Evolutionary conservation across 768 basidiomycete species (phyloP).

Genomic region (Rhodosporidiobolus odoratus): DNA sequence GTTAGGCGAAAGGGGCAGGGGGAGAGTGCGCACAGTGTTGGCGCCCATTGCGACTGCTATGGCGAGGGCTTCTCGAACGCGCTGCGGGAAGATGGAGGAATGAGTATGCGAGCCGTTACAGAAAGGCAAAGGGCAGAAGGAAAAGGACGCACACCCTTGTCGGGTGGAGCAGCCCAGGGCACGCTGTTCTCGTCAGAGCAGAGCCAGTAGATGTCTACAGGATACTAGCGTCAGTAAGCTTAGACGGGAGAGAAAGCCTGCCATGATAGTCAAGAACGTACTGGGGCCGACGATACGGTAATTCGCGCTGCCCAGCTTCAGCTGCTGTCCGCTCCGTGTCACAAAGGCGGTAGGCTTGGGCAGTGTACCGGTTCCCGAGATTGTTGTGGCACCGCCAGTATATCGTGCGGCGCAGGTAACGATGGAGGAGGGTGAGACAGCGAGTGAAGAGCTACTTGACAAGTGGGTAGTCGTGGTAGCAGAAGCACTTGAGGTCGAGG

Average conservation of each 20-base stretch:
- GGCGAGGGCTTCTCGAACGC: neutral
- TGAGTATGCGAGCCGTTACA: neutral
- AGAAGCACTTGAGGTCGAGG: too few relatives aligned
- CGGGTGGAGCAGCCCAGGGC: neutral
- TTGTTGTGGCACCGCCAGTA: neutral
- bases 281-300: conserved; percentile 27
- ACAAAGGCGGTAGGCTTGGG: neutral
- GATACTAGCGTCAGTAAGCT: neutral
- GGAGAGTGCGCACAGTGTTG: conserved; percentile 25
- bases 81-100: neutral
- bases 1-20: neutral
- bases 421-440: too few relatives aligned
- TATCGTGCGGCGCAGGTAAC: conserved; percentile 14
- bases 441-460: too few relatives aligned
- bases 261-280: too few relatives aligned
- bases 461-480: too few relatives aligned
- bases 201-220: conserved; percentile 7
- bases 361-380: neutral
- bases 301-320: neutral
- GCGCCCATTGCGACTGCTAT: conserved; percentile 1
- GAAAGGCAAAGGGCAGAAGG: neutral
- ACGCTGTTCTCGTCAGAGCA: neutral
- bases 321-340: neutral
- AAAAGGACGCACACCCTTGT: neutral
- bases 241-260: neutral